Evolutionary conservation across 2,329 filamentous ascomycete genomes (phyloP), one percentile per base, ranked within the genome.

Genomic region (Whalleya microplaca): DNA sequence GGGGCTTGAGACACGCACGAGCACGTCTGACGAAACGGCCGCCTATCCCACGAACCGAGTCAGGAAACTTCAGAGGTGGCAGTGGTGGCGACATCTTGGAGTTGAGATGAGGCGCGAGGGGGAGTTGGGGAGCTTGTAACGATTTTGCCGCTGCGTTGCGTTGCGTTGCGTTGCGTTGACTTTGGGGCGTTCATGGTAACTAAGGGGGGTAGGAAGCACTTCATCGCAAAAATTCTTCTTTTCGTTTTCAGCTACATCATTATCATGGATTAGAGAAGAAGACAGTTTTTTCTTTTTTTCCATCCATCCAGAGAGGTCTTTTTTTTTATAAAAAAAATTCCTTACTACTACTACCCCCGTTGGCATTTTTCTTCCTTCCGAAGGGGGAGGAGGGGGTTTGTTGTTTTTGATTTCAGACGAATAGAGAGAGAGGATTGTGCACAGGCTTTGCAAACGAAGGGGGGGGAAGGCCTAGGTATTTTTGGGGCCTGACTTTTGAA

Each of bases 21-120:
- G 43, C 50, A 29, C 52, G 57, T 20, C 21, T 63, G 16, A 54
- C 32, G 45, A 63, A 60, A 45, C 41, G 37, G 20, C 53, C 41
- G 14, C 51, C 52, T n/a, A 21, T 46, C 46, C 47, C 18, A 19
- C 41, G 23, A 48, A 14, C 18, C 6, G 57, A 51, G 19, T 41
- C 51, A 27, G 23, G 23, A 27, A 9, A 27, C 4, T 4, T 27
- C 4, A 27, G 23, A 9, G 23, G 23, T 27, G 23, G 9, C n/a
- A n/a, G n/a, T 4, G 23, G 23, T 27, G 23, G 14, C 32, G 32
- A 14, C 14, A 37, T 16, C 32, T 37, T 37, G 32, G 14, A 37
- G 32, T 12, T 37, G 32, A 16, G 32, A 37, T 12, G 32, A 37
- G 32, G 32, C 9, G 32, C 3, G 32, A 3, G 32, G 32, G 10